Conservation (phyloP, 495 filamentous ascomycete genomes). For the Neurospora africana region DNA sequence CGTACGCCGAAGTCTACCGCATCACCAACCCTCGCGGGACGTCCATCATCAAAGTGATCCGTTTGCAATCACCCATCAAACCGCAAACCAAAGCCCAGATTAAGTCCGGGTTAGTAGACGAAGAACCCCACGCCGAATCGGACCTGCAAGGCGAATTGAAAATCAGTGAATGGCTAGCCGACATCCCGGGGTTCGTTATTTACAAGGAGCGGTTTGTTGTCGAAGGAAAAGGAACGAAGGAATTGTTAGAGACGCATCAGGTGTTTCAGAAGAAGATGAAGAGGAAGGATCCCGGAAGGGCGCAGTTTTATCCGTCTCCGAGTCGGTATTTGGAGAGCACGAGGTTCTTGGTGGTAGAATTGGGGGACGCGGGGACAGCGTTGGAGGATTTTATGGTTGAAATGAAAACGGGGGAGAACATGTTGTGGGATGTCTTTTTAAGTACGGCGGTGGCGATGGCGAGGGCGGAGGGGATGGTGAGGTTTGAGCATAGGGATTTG, state of each 20-base stretch:
- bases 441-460: slow-evolving; percentile 66
- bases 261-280: slow-evolving; percentile 50
- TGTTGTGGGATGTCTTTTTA: slow-evolving; percentile 82
- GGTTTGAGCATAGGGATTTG: slow-evolving; percentile 76
- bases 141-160: slow-evolving; percentile 49
- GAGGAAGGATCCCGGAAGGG: slow-evolving; percentile 45
- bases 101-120: slow-evolving; percentile 36
- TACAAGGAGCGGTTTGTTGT: slow-evolving; percentile 71
- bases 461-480: slow-evolving; percentile 57
- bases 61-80: slow-evolving; percentile 36
- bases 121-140: slow-evolving; percentile 34
- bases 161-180: slow-evolving; percentile 60
- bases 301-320: slow-evolving; percentile 56
- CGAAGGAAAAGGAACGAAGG: slow-evolving; percentile 52
- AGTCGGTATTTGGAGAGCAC: slow-evolving; percentile 53
- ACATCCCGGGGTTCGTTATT: slow-evolving; percentile 83
- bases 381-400: slow-evolving; percentile 47
- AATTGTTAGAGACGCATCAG: slow-evolving; percentile 53
- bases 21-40: slow-evolving; percentile 38
- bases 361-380: slow-evolving; percentile 75
- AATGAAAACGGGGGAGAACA: slow-evolving; percentile 34
- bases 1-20: slow-evolving; percentile 58
- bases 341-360: slow-evolving; percentile 72
- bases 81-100: slow-evolving; percentile 36
- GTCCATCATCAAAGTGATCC: slow-evolving; percentile 45